Conservation (phyloP, 2,329 filamentous ascomycete genomes). For the Tolypocladium inflatum region DNA sequence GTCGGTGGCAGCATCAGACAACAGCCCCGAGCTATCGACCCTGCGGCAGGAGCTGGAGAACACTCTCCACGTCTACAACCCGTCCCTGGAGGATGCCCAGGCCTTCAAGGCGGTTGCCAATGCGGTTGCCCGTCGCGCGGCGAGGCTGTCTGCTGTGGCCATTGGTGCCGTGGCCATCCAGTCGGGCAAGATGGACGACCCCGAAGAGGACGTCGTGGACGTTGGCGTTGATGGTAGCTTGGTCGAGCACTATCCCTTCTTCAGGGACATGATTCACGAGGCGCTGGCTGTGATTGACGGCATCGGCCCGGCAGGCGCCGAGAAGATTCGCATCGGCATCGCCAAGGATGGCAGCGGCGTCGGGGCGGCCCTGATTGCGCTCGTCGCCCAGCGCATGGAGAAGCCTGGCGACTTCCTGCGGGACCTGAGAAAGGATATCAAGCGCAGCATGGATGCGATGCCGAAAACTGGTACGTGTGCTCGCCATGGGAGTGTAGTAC, state of each 20-base stretch:
- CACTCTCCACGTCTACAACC: slow-evolving; percentile 64
- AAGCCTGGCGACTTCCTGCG: slow-evolving; percentile 35
- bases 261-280: slow-evolving; percentile 80
- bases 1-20: slow-evolving; percentile 77
- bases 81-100: slow-evolving; percentile 75
- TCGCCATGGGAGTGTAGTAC: rapidly evolving
- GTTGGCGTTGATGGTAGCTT: slow-evolving; percentile 91
- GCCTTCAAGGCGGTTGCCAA: slow-evolving; percentile 76
- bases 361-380: slow-evolving; percentile 86
- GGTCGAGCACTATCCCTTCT: slow-evolving; percentile 92
- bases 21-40: slow-evolving; percentile 58
- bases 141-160: slow-evolving; percentile 77
- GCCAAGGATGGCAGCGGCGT: slow-evolving; percentile 84
- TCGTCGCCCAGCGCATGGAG: slow-evolving; percentile 68
- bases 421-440: slow-evolving; percentile 29
- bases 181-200: slow-evolving; percentile 58
- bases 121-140: slow-evolving; percentile 81
- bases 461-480: slow-evolving; percentile 18
- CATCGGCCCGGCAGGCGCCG: slow-evolving; percentile 70
- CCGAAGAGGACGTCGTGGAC: slow-evolving; percentile 65
- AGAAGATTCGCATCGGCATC: slow-evolving; percentile 85
- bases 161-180: slow-evolving; percentile 78
- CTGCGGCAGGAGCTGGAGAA: slow-evolving; percentile 72
- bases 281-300: slow-evolving; percentile 67
- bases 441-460: slow-evolving; percentile 22